Base-by-base conservation (phyloP, 2,329 filamentous ascomycete species). In the Apiospora saccharicola region DNA sequence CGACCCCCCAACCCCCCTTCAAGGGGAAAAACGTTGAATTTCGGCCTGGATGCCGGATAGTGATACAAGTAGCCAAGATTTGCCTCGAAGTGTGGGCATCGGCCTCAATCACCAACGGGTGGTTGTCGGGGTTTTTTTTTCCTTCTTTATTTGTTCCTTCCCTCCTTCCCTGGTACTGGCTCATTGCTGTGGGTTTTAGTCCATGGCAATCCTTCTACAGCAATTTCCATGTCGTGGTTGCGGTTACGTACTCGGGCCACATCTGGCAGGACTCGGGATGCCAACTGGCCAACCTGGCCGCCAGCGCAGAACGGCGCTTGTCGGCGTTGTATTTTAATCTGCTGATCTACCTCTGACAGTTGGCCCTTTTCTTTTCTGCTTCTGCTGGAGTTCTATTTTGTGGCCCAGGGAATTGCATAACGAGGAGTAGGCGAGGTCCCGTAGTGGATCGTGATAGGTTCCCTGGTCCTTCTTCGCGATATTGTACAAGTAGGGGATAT, bases 121-220 rank as follows among this genome's bases (percentile, higher is more conserved):
- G 53, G 53, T 61, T 19, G 53, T 61, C 53, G 53, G 53, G 53
- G 19, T 64, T 64, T 64, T 64, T 64, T 64, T 64, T 41, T 30
- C 13, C 44, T 41, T 22, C 57, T 37, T 19, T 41, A 34, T 41
- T n/a, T 41, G 57, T 64, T 64, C 41, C 57, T 64, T 64, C 57
- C 57, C 57, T 64, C 57, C 41, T 41, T 64, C 57, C 57, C 57
- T 64, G 57, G 30, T 64, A 41, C 57, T 24, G 57, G 57, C 57
- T 41, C 57, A 64, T 64, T 64, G 57, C 30, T 64, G 57, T 64
- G 57, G 57, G 34, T 64, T 64, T 37, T 64, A 30, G 57, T 64
- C 34, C 57, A 64, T n/a, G 57, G 57, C 57, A 64, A 64, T 64
- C 57, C 57, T 41, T 64, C 57, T 64, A 6, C 19, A 64, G 57